Conservation (phyloP, 2,329 filamentous ascomycete species). For the Coleophoma crateriformis region DNA sequence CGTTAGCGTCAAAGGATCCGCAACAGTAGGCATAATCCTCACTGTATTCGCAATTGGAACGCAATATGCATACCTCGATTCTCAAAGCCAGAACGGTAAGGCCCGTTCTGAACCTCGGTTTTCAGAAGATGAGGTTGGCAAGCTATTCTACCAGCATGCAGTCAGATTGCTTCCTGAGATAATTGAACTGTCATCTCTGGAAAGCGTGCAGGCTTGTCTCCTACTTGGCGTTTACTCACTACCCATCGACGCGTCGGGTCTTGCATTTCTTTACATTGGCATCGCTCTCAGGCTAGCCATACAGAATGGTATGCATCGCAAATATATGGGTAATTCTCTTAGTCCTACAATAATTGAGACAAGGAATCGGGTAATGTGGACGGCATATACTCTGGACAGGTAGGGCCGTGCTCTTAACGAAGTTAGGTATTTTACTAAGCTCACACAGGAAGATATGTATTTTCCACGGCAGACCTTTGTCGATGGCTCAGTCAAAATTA, state of each 20-base stretch:
- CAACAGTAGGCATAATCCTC: conserved; percentile 38
- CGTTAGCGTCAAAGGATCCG: conserved; percentile 31
- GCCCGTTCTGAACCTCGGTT: neutral
- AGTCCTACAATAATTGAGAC: conserved; percentile 43
- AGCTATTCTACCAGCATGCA: conserved; percentile 51
- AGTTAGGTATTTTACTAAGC: neutral
- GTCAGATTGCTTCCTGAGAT: conserved; percentile 49
- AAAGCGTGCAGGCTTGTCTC: conserved; percentile 52
- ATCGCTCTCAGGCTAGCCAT: conserved; percentile 51
- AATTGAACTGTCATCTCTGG: conserved; percentile 48
- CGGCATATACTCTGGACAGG: conserved; percentile 50
- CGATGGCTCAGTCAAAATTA: conserved; percentile 44
- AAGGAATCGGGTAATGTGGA: conserved; percentile 44
- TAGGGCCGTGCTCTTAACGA: conserved; percentile 18
- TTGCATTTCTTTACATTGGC: conserved; percentile 52
- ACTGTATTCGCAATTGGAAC: conserved; percentile 44
- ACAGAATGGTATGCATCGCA: conserved; percentile 55
- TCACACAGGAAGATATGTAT: conserved; percentile 44
- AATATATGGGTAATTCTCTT: conserved; percentile 39
- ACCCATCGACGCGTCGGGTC: conserved; percentile 48
- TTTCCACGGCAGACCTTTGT: conserved; percentile 49
- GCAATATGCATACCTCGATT: conserved; percentile 43
- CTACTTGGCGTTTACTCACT: conserved; percentile 50
- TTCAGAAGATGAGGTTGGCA: conserved; percentile 40
- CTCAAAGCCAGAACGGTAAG: conserved; percentile 4